A percentile compares a stretch with the other conserved stretches of the same genome.
phyloP scores from a whole-genome alignment of 23 red algal species.

The Cyanidioschyzon merolae region DNA sequence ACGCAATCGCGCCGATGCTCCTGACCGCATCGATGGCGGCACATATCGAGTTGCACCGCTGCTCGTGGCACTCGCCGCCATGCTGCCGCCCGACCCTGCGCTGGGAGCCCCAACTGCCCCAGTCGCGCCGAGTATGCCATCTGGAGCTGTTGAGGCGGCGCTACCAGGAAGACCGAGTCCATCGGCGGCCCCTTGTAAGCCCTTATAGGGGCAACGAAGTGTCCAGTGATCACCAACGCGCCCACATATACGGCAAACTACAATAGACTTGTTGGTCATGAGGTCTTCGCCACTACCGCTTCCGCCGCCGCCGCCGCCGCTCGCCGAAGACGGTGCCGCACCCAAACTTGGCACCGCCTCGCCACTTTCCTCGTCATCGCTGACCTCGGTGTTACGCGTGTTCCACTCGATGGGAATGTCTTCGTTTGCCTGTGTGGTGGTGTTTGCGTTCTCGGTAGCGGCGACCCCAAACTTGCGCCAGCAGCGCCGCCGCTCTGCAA shows the following conservation, averaged over 20 bases:
- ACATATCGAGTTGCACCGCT: conserved; percentile 49
- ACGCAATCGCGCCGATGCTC: conserved; percentile 23
- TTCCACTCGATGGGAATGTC: conserved; percentile 76
- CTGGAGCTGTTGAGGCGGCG: not conserved
- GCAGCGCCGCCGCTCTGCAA: conserved; percentile 39
- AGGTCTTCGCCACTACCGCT: not conserved
- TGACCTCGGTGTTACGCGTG: conserved; percentile 46
- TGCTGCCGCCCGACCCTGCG: not conserved
- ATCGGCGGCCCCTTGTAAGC: not conserved
- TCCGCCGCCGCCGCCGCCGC: not conserved
- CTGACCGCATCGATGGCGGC: conserved; percentile 55
- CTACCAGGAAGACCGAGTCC: not conserved
- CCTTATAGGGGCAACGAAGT: conserved; percentile 9
- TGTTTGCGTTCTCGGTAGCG: conserved; percentile 22
- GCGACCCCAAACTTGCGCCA: conserved; percentile 89
- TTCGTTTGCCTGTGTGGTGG: conserved; percentile 29
- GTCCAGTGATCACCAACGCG: conserved; percentile 10
- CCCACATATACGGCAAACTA: conserved; percentile 11
- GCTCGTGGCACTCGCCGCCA: not conserved
- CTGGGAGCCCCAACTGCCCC: not conserved
- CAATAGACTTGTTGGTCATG: conserved; percentile 15
- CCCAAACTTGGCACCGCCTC: not conserved
- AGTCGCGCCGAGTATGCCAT: not conserved
- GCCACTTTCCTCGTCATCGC: conserved; percentile 40
- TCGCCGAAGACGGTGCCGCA: not conserved